phyloP scores from a whole-genome alignment of 331 rosid species.

The Erythrophleum ivorense region DNA sequence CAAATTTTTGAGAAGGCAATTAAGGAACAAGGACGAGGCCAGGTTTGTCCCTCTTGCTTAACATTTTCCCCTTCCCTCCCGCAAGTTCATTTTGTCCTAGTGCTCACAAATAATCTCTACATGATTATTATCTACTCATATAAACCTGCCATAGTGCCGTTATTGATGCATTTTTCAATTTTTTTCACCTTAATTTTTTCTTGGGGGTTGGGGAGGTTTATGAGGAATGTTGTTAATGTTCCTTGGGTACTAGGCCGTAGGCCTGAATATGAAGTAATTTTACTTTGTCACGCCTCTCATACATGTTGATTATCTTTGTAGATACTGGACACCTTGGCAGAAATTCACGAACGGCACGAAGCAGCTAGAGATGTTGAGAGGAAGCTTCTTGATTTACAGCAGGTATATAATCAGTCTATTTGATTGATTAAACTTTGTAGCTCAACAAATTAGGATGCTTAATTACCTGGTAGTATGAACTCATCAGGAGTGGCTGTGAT shows the following conservation, averaged over 20 bases:
- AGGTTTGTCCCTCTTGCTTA: conserved; percentile 51
- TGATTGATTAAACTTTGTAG: too few species aligned
- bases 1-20: conserved; percentile 94
- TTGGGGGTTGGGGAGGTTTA: background rate
- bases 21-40: conserved; percentile 97
- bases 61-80: background rate
- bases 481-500: background rate
- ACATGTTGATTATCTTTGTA: conserved; percentile 38
- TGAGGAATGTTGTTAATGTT: background rate
- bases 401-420: conserved; percentile 41
- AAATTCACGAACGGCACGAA: conserved; percentile 77
- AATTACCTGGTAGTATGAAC: background rate
- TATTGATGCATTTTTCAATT: too few species aligned
- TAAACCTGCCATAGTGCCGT: background rate
- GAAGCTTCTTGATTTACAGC: conserved; percentile 71
- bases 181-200: background rate
- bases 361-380: conserved; percentile 72
- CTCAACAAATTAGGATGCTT: background rate
- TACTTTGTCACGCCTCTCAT: background rate
- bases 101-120: background rate
- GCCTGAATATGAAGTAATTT: background rate
- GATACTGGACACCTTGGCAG: conserved; percentile 74
- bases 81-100: background rate
- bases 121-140: background rate
- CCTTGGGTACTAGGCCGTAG: background rate